Conservation (phyloP, 768 basidiomycete species). For the Termitomyces sp. region DNA sequence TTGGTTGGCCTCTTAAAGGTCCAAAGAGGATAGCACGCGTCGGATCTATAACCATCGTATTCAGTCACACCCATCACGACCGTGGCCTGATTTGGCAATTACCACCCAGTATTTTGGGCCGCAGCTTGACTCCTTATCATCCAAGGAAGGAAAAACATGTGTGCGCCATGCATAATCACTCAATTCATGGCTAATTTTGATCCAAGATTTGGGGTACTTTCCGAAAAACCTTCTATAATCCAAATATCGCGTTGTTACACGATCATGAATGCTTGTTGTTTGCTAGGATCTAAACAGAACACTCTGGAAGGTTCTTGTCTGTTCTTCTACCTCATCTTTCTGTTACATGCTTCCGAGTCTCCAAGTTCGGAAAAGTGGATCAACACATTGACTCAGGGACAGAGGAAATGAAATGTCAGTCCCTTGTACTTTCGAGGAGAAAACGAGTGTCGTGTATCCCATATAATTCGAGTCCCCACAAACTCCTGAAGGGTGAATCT, state of each 20-base stretch:
- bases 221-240: no score
- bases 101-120: not conserved
- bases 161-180: not conserved
- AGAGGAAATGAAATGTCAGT: not conserved
- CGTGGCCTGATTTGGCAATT: not conserved
- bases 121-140: not conserved
- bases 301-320: not conserved
- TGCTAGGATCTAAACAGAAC: not conserved
- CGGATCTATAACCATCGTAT: not conserved
- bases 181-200: not conserved
- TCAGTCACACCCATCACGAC: not conserved
- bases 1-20: not conserved
- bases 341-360: not conserved
- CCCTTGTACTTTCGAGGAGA: not conserved
- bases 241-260: not conserved
- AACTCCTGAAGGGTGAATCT: not conserved
- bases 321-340: not conserved
- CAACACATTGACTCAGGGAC: not conserved
- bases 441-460: not conserved
- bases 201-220: not conserved
- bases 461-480: not conserved
- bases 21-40: constrained; percentile 1
- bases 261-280: not conserved
- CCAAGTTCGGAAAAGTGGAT: not conserved
- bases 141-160: no score